These are phyloP conservation scores for Linnemannia exigua DNA, from an alignment of 192 early-diverging fungal genomes.

Conservation along the genomic window DNA sequence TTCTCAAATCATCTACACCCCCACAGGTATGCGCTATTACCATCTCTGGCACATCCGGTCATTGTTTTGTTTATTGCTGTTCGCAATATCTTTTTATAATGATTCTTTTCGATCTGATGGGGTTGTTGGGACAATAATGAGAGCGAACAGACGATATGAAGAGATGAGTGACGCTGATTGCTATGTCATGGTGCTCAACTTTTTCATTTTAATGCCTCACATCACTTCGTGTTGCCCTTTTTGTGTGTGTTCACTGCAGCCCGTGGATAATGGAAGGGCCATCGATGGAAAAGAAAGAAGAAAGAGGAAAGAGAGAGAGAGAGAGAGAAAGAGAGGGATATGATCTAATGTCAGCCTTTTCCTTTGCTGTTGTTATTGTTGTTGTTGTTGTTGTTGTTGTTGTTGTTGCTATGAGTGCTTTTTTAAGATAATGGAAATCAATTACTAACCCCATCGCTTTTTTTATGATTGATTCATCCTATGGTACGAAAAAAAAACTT, in stretches of 20 bases:
- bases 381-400: too few species aligned
- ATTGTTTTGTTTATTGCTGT: neutral
- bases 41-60: neutral
- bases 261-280: neutral
- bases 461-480: neutral
- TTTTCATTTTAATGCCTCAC: slow-evolving; percentile 14
- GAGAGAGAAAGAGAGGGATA: neutral
- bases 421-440: neutral
- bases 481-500: neutral
- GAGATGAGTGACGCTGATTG: neutral
- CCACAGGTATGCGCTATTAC: slow-evolving; percentile 58
- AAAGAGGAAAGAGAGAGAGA: neutral
- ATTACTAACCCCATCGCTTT: slow-evolving; percentile 8
- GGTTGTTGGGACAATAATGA: neutral
- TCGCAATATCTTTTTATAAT: too few species aligned
- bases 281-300: too few species aligned
- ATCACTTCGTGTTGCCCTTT: neutral
- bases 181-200: slow-evolving; percentile 6
- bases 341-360: neutral
- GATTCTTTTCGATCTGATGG: slow-evolving; percentile 28
- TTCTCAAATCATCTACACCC: slow-evolving; percentile 68
- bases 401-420: neutral
- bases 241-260: neutral
- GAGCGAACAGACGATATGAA: neutral
- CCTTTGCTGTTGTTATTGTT: too few species aligned